Evolutionary conservation across 2,329 filamentous ascomycete species (phyloP).

Genomic region (Chaetomium globosum): DNA sequence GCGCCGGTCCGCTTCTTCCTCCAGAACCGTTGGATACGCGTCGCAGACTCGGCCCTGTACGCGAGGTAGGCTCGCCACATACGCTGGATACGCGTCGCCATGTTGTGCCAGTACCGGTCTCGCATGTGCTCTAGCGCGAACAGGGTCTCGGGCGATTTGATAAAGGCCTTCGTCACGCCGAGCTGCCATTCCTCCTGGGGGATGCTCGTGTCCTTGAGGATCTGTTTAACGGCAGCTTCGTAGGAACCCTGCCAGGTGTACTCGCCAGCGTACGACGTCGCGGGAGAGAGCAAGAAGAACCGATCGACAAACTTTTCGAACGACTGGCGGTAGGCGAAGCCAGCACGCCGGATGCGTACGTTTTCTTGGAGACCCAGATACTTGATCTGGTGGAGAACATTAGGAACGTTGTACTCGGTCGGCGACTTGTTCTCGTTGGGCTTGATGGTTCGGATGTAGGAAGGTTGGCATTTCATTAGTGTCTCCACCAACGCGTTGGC

Average conservation of each 20-base stretch:
- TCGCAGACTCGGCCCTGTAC: slow-evolving; percentile 89
- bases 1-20: slow-evolving; percentile 87
- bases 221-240: slow-evolving; percentile 84
- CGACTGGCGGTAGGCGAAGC: slow-evolving; percentile 94
- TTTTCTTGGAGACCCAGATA: slow-evolving; percentile 99
- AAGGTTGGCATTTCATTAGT: slow-evolving; percentile 94
- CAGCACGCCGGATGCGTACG: slow-evolving; percentile 92
- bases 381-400: slow-evolving; percentile 97
- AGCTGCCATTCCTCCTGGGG: slow-evolving; percentile 95
- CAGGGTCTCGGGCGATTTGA: slow-evolving; percentile 95
- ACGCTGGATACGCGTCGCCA: slow-evolving; percentile 95
- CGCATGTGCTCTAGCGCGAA: slow-evolving; percentile 98
- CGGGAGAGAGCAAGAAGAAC: slow-evolving; percentile 92
- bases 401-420: slow-evolving; percentile 85
- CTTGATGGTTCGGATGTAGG: slow-evolving; percentile 98
- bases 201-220: slow-evolving; percentile 94
- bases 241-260: slow-evolving; percentile 93
- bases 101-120: slow-evolving; percentile 98
- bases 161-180: slow-evolving; percentile 95
- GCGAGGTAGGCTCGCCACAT: slow-evolving; percentile 96
- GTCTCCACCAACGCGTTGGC: slow-evolving; percentile 94
- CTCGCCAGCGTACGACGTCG: slow-evolving; percentile 93
- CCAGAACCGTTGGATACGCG: slow-evolving; percentile 93
- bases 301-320: slow-evolving; percentile 98
- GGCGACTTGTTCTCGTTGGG: slow-evolving; percentile 99